phyloP scores from a whole-genome alignment of 2,329 filamentous ascomycete species.

The Cladophialophora chaetospira region DNA sequence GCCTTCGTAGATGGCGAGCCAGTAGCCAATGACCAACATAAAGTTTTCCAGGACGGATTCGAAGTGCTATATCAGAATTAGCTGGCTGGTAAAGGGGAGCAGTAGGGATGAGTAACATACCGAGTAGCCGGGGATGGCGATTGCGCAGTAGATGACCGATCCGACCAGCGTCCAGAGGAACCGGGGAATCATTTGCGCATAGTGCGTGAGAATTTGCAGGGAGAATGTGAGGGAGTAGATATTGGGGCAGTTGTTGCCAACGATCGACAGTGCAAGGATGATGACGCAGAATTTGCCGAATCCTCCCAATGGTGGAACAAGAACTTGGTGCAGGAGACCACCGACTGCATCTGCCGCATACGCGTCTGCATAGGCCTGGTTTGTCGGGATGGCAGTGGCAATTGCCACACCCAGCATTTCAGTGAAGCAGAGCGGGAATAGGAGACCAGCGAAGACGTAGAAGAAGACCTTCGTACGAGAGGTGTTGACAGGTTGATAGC shows the following conservation, averaged over 20 bases:
- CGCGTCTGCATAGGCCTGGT: conserved; percentile 57
- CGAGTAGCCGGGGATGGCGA: conserved; percentile 69
- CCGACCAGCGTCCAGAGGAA: conserved; percentile 47
- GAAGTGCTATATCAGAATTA: conserved; percentile 50
- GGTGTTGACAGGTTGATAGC: conserved; percentile 69
- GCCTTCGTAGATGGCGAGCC: conserved; percentile 72
- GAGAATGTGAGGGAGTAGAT: conserved; percentile 71
- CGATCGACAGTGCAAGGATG: conserved; percentile 65
- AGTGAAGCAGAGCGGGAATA: conserved; percentile 71
- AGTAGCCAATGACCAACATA: conserved; percentile 60
- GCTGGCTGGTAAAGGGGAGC: neutral
- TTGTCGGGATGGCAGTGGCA: conserved; percentile 62
- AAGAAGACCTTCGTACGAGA: conserved; percentile 65
- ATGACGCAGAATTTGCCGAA: conserved; percentile 74
- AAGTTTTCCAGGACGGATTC: conserved; percentile 68
- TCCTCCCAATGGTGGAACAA: conserved; percentile 63
- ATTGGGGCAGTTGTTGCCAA: conserved; percentile 72
- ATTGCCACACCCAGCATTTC: conserved; percentile 72
- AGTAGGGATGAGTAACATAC: neutral
- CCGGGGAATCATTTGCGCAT: conserved; percentile 49
- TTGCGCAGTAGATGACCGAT: conserved; percentile 65
- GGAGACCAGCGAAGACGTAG: conserved; percentile 69
- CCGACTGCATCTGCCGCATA: conserved; percentile 63
- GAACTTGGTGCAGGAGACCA: conserved; percentile 66
- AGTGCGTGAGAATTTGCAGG: conserved; percentile 64